Evolutionary conservation across 2,329 filamentous ascomycete species (phyloP).

Genomic region (Fusarium lateritium): DNA sequence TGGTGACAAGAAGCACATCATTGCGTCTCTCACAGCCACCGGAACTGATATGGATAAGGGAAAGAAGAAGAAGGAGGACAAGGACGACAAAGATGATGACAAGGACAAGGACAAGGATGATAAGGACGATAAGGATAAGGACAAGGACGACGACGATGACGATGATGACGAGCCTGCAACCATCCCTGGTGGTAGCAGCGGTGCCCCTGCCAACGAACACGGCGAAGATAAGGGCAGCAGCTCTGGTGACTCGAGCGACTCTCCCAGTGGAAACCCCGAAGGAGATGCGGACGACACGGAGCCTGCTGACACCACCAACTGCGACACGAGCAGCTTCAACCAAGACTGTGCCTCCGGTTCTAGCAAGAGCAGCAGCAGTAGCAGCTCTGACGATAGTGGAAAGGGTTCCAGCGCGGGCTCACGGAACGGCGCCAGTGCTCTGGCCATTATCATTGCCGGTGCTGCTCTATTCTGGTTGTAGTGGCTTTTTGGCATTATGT

Average conservation of each 20-base stretch:
- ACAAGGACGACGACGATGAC: slow-evolving; percentile 26
- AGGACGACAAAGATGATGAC: slow-evolving; percentile 37
- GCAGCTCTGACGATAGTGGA: slow-evolving; percentile 52
- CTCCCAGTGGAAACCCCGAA: slow-evolving; percentile 39
- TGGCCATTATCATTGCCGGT: slow-evolving; percentile 57
- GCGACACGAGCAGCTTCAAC: slow-evolving; percentile 58
- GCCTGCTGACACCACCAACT: slow-evolving; percentile 51
- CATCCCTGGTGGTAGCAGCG: slow-evolving; percentile 43
- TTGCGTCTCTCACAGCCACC: slow-evolving; percentile 85
- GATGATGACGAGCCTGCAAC: slow-evolving; percentile 40
- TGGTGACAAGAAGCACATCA: slow-evolving; percentile 79
- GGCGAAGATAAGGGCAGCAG: slow-evolving; percentile 32
- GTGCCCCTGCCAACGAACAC: slow-evolving; percentile 42
- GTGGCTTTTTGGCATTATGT: slow-evolving; percentile 7
- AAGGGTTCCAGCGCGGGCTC: slow-evolving; percentile 53
- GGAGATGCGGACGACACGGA: slow-evolving; percentile 35
- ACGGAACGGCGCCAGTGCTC: slow-evolving; percentile 53
- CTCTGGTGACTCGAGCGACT: slow-evolving; percentile 28
- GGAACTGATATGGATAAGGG: slow-evolving; percentile 79
- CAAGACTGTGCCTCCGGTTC: slow-evolving; percentile 56
- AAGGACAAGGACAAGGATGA: slow-evolving; percentile 27
- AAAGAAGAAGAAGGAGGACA: slow-evolving; percentile 46
- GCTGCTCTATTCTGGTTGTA: slow-evolving; percentile 56
- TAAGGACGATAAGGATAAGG: slow-evolving; percentile 7
- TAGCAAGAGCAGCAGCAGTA: slow-evolving; percentile 11